Percentiles rank a stretch among this genome's conserved stretches.
phyloP scores from a whole-genome alignment of 2,329 filamentous ascomycete species.

The Aureobasidium sp. region DNA sequence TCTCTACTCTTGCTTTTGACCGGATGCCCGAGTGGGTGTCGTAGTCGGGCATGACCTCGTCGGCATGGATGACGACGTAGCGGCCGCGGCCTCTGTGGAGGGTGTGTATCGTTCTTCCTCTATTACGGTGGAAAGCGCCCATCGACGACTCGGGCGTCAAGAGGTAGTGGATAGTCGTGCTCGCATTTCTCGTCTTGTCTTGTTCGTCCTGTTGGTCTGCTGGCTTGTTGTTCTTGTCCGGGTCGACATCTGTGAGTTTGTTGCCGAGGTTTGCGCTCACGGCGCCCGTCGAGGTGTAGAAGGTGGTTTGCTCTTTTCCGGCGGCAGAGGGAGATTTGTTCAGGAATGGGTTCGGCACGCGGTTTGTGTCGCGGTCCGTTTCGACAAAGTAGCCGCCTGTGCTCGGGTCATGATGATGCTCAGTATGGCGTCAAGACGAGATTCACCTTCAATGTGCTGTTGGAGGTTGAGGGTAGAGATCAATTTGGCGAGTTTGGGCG shows the following conservation, averaged over 20 bases:
- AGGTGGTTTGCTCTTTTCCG: constrained; percentile 3
- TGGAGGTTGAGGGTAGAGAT: constrained; percentile 44
- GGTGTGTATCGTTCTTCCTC: constrained; percentile 57
- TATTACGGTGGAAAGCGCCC: constrained; percentile 58
- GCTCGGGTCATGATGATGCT: too few species aligned
- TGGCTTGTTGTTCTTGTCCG: constrained; percentile 29
- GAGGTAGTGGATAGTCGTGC: constrained; percentile 59
- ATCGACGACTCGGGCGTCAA: constrained; percentile 50
- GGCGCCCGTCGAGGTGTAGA: constrained; percentile 32
- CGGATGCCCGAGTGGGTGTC: constrained; percentile 17
- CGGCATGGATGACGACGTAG: constrained; percentile 58
- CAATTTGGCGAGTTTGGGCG: constrained; percentile 30
- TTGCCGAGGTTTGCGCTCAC: constrained; percentile 21
- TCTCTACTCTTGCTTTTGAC: constrained; percentile 50
- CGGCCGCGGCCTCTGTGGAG: constrained; percentile 56
- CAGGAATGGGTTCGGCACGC: constrained; percentile 50
- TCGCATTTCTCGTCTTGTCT: constrained; percentile 42
- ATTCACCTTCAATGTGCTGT: constrained; percentile 57
- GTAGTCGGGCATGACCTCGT: constrained; percentile 32
- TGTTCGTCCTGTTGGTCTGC: constrained; percentile 25
- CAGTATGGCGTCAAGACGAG: too few species aligned
- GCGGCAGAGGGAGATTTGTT: constrained; percentile 8
- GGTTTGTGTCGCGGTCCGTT: constrained; percentile 49
- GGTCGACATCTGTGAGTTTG: constrained; percentile 24
- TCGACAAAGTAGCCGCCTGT: constrained; percentile 58